Conservation (phyloP, 257 asterid genomes). For the Solanum habrochaites region DNA sequence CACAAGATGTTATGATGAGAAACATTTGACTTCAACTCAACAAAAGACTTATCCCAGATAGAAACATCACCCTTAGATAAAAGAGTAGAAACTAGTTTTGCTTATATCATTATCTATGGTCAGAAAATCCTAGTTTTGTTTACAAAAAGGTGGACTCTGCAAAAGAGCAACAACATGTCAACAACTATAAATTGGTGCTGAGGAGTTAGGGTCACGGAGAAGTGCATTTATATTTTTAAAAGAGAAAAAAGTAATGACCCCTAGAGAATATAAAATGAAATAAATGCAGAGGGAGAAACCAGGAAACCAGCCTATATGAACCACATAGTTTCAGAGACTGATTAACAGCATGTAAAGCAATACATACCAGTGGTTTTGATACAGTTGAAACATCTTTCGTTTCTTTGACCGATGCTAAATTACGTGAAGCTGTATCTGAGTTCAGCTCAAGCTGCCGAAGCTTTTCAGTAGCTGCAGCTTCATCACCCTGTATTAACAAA, state of each 20-base stretch:
- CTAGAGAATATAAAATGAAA: not conserved
- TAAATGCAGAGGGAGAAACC: not conserved
- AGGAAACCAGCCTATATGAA: not conserved
- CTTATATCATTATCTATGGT: not conserved
- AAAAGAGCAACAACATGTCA: not conserved
- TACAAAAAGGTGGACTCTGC: not conserved
- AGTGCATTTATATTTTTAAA: not conserved
- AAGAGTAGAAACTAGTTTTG: not conserved
- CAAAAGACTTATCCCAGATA: not conserved
- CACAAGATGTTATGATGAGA: constrained; percentile 6
- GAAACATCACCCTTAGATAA: not conserved
- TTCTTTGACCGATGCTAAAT: constrained; percentile 46
- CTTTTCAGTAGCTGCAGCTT: constrained; percentile 66
- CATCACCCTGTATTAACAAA: constrained; percentile 57
- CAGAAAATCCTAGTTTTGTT: not conserved
- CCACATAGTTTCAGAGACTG: not conserved
- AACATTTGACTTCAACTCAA: not conserved
- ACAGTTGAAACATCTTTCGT: constrained; percentile 36
- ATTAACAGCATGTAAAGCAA: not conserved
- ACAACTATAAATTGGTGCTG: not conserved
- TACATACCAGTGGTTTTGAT: constrained; percentile 61
- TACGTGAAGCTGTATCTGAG: constrained; percentile 37
- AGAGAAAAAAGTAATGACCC: not conserved
- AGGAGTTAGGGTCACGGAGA: not conserved
- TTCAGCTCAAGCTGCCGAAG: constrained; percentile 56